phyloP scores from a whole-genome alignment of 2,329 filamentous ascomycete genomes.

The Byssochlamys sp. region DNA sequence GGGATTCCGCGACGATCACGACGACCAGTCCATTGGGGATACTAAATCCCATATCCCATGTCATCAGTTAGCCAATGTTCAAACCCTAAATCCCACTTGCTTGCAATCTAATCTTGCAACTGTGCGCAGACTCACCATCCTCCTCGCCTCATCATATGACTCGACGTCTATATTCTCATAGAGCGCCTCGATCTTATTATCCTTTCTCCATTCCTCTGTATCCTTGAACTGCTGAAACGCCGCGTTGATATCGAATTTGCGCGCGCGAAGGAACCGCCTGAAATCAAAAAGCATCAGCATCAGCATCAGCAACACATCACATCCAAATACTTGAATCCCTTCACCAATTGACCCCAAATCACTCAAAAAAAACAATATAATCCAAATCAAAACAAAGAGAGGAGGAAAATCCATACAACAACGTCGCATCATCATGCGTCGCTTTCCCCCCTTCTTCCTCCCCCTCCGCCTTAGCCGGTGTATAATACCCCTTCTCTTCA shows the following conservation, averaged over 20 bases:
- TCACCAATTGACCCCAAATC: constrained; percentile 1
- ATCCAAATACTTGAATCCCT: no score
- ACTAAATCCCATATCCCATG: constrained; percentile 44
- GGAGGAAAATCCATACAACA: constrained; percentile 34
- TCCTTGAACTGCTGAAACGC: constrained; percentile 77
- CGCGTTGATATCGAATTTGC: constrained; percentile 67
- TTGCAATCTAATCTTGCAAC: background rate
- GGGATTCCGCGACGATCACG: constrained; percentile 85
- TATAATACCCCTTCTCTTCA: constrained; percentile 51
- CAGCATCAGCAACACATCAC: background rate
- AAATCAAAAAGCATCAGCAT: background rate
- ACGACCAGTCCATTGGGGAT: constrained; percentile 89
- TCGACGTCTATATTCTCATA: constrained; percentile 80
- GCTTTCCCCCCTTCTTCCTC: constrained; percentile 19
- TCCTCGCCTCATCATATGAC: constrained; percentile 66
- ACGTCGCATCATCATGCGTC: constrained; percentile 39
- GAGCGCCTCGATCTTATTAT: constrained; percentile 66
- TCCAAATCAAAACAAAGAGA: background rate
- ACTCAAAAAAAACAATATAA: background rate
- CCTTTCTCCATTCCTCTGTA: constrained; percentile 76
- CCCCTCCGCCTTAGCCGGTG: constrained; percentile 19
- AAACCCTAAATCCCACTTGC: no score
- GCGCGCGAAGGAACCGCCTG: constrained; percentile 76
- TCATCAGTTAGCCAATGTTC: background rate
- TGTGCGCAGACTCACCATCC: constrained; percentile 57